These are phyloP conservation scores for Podospora pseudopauciseta DNA, from an alignment of 495 filamentous ascomycete species.

Conservation along the genomic window DNA sequence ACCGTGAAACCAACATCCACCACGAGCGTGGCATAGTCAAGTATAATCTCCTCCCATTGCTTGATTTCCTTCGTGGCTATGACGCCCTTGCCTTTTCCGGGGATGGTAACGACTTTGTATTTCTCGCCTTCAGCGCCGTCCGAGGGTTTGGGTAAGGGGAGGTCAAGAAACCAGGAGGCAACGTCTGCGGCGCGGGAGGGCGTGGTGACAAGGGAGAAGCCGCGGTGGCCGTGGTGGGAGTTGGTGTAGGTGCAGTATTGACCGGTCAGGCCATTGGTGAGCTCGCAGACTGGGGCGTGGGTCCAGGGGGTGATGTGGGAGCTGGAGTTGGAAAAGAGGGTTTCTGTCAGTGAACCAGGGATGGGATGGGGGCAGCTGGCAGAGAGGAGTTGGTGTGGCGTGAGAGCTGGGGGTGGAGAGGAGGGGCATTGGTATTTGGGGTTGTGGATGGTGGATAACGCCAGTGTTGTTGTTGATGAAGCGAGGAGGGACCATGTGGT, in stretches of 20 bases:
- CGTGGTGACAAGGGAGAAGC: constrained; percentile 36
- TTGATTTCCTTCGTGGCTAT: constrained; percentile 33
- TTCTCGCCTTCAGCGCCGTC: neutral
- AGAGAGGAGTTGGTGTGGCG: neutral
- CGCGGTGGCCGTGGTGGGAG: constrained; percentile 33
- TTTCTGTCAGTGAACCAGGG: neutral
- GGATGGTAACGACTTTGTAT: constrained; percentile 33
- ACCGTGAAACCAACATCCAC: constrained; percentile 36
- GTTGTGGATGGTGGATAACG: neutral
- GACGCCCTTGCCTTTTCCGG: constrained; percentile 39
- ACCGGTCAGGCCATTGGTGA: constrained; percentile 13
- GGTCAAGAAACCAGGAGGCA: neutral
- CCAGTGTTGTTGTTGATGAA: neutral
- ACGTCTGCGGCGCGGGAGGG: constrained; percentile 33
- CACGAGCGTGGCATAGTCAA: constrained; percentile 37
- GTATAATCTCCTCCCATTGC: constrained; percentile 34
- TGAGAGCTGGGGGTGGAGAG: neutral
- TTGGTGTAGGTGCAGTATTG: constrained; percentile 41
- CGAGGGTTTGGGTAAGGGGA: neutral
- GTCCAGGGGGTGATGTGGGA: constrained; percentile 34
- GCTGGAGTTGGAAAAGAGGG: constrained; percentile 30
- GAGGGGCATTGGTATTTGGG: neutral
- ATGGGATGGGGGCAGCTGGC: neutral
- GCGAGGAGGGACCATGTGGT: neutral
- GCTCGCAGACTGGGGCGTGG: constrained; percentile 32